Evolutionary conservation across 1,284 basidiomycete species (phyloP).

Genomic region (Trichosporon faecale): DNA sequence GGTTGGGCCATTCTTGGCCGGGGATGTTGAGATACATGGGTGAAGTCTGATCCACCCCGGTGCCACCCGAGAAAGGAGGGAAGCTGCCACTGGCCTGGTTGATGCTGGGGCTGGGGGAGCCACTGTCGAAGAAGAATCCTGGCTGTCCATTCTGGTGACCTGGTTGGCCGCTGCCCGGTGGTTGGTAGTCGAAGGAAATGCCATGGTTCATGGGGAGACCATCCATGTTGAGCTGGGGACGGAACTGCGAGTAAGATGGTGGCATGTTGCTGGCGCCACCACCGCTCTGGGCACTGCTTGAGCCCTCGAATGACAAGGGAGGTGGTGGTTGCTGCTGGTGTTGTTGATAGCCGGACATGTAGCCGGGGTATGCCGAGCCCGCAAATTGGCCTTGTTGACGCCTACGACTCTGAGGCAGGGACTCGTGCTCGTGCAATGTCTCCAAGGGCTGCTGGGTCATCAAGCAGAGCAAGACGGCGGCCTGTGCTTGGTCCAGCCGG

Average conservation of each 20-base stretch:
- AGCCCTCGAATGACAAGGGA: neutral
- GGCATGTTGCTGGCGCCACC: neutral
- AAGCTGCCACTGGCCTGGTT: conserved; percentile 6
- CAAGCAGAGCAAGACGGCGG: neutral
- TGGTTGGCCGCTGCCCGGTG: neutral
- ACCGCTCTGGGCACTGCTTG: neutral
- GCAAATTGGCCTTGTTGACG: neutral
- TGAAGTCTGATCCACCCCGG: neutral
- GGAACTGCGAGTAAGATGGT: neutral
- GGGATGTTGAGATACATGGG: neutral
- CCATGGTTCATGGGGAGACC: neutral
- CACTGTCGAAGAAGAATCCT: neutral
- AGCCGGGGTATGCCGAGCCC: neutral
- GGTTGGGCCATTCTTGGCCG: neutral
- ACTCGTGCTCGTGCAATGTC: neutral
- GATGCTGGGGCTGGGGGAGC: neutral
- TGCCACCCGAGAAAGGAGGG: neutral
- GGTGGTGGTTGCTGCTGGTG: neutral
- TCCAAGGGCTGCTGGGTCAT: neutral
- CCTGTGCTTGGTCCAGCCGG: neutral
- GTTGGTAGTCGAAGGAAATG: conserved; percentile 1
- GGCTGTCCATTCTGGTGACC: neutral
- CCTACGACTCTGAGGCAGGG: neutral
- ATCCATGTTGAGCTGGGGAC: neutral
- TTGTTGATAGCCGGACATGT: conserved; percentile 3